These are phyloP conservation scores for Paratinospora sagittata DNA, from an alignment of 164 flowering plant genomes.

Conservation along the genomic window DNA sequence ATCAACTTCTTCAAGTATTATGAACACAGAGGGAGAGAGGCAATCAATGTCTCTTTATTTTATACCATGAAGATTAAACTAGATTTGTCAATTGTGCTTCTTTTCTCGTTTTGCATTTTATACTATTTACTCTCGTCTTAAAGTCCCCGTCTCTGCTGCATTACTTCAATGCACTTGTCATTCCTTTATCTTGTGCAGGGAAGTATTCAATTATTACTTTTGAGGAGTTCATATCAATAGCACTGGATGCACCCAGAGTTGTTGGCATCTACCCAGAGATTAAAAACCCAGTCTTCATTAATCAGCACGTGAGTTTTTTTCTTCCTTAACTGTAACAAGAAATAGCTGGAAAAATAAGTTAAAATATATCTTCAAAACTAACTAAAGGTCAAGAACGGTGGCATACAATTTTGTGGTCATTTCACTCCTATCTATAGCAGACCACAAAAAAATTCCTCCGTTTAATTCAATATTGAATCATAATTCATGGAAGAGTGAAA, in stretches of 20 bases:
- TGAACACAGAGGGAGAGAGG: no score
- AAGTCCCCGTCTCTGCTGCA: background rate
- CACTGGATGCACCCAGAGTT: slow-evolving; percentile 82
- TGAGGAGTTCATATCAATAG: slow-evolving; percentile 88
- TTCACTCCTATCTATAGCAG: background rate
- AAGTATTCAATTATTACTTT: slow-evolving; percentile 79
- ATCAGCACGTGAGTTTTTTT: slow-evolving; percentile 67
- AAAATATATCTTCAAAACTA: background rate
- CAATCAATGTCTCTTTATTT: no score
- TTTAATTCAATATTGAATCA: no score
- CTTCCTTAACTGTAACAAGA: background rate
- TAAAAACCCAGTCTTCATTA: slow-evolving; percentile 86
- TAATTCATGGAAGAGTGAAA: background rate
- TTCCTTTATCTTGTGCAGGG: slow-evolving; percentile 40
- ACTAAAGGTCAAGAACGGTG: background rate
- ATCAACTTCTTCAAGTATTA: no score
- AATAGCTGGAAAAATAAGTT: background rate
- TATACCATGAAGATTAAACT: no score
- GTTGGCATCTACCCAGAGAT: slow-evolving; percentile 99
- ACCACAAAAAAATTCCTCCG: no score
- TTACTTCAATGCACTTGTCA: background rate
- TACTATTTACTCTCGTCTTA: background rate
- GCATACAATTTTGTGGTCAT: background rate
- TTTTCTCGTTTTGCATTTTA: background rate
- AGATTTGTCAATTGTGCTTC: no score